phyloP scores from a whole-genome alignment of 345 rosid species.

The Capsella bursapastoris region DNA sequence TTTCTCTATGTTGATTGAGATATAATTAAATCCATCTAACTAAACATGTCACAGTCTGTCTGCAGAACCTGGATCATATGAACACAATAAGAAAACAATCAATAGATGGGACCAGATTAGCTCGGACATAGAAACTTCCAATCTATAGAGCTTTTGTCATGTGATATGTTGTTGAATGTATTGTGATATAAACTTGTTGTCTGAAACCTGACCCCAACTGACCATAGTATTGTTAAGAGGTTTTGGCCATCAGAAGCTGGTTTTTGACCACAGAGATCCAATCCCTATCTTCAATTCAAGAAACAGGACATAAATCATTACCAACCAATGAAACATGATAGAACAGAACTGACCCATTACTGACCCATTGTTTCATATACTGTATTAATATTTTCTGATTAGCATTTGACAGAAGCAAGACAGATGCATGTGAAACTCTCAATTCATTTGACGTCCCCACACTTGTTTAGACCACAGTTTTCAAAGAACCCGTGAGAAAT shows the following conservation, averaged over 20 bases:
- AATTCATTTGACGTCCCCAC: conserved; percentile 6
- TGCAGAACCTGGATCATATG: not conserved
- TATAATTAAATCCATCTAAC: not conserved
- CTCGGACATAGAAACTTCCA: not conserved
- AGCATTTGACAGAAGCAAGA: conserved; percentile 6
- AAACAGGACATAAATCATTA: not conserved
- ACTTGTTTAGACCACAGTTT: conserved; percentile 9
- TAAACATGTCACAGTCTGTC: conserved; percentile 4
- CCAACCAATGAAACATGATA: conserved; percentile 13
- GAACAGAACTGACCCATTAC: not conserved
- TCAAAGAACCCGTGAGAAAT: not conserved
- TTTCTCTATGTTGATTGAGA: conserved; percentile 1
- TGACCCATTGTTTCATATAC: not conserved
- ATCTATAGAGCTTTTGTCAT: not conserved
- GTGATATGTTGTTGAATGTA: conserved; percentile 12
- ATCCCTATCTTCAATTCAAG: not conserved
- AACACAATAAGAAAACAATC: not conserved
- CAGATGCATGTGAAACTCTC: conserved; percentile 32
- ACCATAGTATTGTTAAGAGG: conserved; percentile 4
- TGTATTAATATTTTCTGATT: not conserved
- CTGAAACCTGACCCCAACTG: conserved; percentile 16
- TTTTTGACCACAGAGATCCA: conserved; percentile 10
- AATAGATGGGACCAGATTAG: not conserved
- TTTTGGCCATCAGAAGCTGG: conserved; percentile 9
- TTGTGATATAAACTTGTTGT: not conserved